Conservation (phyloP, 306 rosid genomes). For the Abrus pulchellus region DNA sequence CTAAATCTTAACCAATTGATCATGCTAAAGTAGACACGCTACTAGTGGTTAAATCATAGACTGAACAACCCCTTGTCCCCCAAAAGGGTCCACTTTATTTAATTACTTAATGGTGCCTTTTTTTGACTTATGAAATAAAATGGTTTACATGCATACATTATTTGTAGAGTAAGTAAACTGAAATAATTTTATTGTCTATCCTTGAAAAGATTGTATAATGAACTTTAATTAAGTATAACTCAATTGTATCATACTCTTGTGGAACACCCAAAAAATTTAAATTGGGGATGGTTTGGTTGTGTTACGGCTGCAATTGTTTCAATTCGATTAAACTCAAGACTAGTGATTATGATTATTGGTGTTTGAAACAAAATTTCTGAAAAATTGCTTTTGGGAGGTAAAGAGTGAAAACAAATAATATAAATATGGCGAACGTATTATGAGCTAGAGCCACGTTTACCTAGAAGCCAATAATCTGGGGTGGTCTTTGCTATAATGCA, state of each 20-base stretch:
- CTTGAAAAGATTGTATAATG: not conserved
- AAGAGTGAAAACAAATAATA: conserved; percentile 31
- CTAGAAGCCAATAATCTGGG: conserved; percentile 37
- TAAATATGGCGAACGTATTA: conserved; percentile 39
- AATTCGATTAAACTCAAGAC: not conserved
- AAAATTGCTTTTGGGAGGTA: not conserved
- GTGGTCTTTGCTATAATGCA: not conserved
- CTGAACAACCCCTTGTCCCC: conserved; percentile 58
- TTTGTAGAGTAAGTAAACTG: not conserved
- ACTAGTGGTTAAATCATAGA: conserved; percentile 53
- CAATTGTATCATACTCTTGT: not conserved
- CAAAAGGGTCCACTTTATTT: conserved; percentile 19
- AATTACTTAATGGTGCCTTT: conserved; percentile 18
- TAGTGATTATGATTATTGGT: not conserved
- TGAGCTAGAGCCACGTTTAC: conserved; percentile 51
- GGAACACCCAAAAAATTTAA: not conserved
- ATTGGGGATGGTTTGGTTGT: not conserved
- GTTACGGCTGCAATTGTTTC: not conserved
- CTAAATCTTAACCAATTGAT: conserved; percentile 44
- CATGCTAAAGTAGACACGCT: conserved; percentile 49
- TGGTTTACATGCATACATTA: not conserved
- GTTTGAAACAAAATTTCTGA: not conserved
- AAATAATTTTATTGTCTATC: not conserved
- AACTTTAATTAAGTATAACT: not conserved
- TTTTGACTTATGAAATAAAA: conserved; percentile 20